Evolutionary conservation across 2,329 filamentous ascomycete species (phyloP).

Genomic region (Ambrosiella beaveri): DNA sequence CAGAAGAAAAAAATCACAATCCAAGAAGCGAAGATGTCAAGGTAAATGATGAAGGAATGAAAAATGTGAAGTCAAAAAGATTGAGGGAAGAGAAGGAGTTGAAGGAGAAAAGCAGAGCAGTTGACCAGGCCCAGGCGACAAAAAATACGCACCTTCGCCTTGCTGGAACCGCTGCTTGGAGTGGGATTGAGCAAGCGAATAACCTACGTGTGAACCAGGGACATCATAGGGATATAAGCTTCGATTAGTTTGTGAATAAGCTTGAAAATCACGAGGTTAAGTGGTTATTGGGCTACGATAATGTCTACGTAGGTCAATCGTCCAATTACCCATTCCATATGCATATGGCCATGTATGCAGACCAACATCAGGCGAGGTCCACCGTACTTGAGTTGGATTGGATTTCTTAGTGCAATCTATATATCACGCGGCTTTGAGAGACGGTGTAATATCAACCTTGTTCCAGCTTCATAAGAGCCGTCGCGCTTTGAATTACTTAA

Average conservation of each 20-base stretch:
- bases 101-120: constrained; percentile 5
- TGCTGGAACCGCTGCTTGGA: not conserved
- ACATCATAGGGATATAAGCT: not conserved
- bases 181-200: not conserved
- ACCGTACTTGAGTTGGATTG: too few relatives aligned
- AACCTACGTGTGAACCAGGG: not conserved
- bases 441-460: too few relatives aligned
- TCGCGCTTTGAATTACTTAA: too few relatives aligned
- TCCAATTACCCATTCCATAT: too few relatives aligned
- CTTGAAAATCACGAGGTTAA: not conserved
- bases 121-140: not conserved
- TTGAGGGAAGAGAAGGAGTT: constrained; percentile 3
- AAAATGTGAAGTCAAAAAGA: constrained; percentile 6
- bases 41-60: constrained; percentile 2
- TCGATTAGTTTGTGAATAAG: not conserved
- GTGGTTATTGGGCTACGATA: not conserved
- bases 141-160: not conserved
- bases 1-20: constrained; percentile 1
- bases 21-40: not conserved
- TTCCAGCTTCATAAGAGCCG: too few relatives aligned
- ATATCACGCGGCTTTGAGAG: too few relatives aligned
- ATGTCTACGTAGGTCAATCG: too few relatives aligned
- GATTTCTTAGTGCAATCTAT: too few relatives aligned
- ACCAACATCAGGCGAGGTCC: too few relatives aligned
- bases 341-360: too few relatives aligned